Base-by-base conservation (phyloP, 2,329 filamentous ascomycete genomes). In the Cladophialophora psammophila region DNA sequence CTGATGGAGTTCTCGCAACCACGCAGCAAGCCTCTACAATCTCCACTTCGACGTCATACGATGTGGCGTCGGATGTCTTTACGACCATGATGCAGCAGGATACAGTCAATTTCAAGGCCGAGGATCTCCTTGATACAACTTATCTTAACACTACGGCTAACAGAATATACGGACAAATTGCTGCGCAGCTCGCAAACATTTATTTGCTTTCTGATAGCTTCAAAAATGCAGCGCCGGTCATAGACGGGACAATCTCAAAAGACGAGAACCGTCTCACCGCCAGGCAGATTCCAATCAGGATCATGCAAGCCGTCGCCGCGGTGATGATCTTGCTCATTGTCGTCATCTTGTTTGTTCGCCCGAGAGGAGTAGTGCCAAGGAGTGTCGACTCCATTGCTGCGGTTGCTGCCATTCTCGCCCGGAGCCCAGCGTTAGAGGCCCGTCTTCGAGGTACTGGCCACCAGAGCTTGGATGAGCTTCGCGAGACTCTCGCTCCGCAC, bases 361-460 rank as follows among this genome's bases (percentile, higher is more conserved):
- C 68, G 20, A 42, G 66, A 48, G 66, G 66, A 1, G 66, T 70
- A 15, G 68, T 70, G 31, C 68, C 68, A 18, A 59, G 68, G 54
- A 64, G 63, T 13, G 45, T 70, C 12, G 68, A 70, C 36, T 69
- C 66, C 2, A 68, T 70, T 32, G 68, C 63, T 34, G 68, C 68
- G 1, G 53, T 70, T 36, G 64, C 68, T 4, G 66, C 64, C 31
- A 70, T 70, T 38, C 60, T 70, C 34, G 66, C 68, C 31, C 66
- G 68, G 18, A 70, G 68, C 50, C 66, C 66, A 18, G 42, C n/a
- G 7, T 61, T 70, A 12, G 66, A 64, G 12, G 36, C 35, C 13
- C 54, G 57, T 52, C 66, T 70, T 13, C 36, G 57, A 50, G 63
- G 64, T 10, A 61, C 68, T 9, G 68, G 68, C 8, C 66, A 70